Percentiles rank a stretch among this genome's conserved stretches.
Evolutionary conservation across 495 filamentous ascomycete genomes (phyloP).

Genomic region (Neurospora terricola): DNA sequence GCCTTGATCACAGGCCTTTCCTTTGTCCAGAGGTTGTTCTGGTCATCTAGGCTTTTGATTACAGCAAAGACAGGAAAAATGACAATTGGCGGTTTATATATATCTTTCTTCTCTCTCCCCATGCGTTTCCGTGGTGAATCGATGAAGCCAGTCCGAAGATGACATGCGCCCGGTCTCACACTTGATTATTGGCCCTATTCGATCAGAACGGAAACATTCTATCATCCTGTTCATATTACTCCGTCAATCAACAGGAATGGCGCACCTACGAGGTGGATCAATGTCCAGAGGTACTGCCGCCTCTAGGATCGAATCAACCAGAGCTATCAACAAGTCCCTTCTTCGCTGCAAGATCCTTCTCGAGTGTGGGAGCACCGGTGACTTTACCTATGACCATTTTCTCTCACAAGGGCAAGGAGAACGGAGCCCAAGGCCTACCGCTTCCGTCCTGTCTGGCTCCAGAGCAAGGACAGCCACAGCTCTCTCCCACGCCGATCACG

Average conservation of each 20-base stretch:
- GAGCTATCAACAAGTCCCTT: background rate
- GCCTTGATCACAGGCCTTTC: background rate
- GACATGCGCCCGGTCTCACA: background rate
- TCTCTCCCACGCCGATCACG: background rate
- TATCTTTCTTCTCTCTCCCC: background rate
- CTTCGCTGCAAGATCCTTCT: background rate
- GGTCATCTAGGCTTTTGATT: background rate
- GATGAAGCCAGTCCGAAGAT: background rate
- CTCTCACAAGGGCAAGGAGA: background rate
- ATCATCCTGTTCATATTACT: background rate
- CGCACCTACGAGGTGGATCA: background rate
- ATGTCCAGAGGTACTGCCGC: background rate
- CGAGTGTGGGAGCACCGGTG: background rate
- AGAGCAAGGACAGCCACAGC: background rate
- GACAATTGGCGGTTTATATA: background rate
- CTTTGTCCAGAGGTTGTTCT: background rate
- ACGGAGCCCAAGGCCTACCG: background rate
- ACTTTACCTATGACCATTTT: background rate
- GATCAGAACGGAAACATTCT: background rate
- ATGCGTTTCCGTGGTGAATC: background rate
- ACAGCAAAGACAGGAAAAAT: background rate
- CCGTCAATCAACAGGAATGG: background rate
- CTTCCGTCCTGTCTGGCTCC: background rate
- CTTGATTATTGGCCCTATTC: background rate
- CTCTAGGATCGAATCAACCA: background rate